phyloP scores from a whole-genome alignment of 1,139 yeast species.

The Suhomyces coccinellae region DNA sequence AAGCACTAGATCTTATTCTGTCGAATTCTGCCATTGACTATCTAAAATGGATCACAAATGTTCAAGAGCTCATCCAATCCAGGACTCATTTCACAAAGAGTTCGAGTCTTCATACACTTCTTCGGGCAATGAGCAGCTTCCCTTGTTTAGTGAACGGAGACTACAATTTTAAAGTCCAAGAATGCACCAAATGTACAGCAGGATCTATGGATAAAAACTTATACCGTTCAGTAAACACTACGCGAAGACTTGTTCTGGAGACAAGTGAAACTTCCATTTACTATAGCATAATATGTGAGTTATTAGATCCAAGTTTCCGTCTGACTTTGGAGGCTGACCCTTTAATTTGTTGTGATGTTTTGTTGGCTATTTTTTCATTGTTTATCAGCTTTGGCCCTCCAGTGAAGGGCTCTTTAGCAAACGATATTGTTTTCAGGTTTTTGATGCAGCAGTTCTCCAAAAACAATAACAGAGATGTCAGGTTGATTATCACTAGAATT shows the following conservation, averaged over 20 bases:
- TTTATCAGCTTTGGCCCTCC: constrained; percentile 40
- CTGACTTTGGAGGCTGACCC: constrained; percentile 20
- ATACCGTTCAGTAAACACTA: constrained; percentile 22
- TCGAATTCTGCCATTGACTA: constrained; percentile 13
- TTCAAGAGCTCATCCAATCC: constrained; percentile 9
- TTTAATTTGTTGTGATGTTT: constrained; percentile 41
- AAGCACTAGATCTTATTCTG: neutral
- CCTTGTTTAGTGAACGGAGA: constrained; percentile 42
- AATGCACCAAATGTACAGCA: constrained; percentile 47
- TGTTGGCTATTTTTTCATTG: constrained; percentile 47
- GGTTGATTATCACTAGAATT: constrained; percentile 50
- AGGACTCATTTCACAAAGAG: constrained; percentile 9
- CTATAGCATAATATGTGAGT: constrained; percentile 27
- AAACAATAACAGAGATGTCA: constrained; percentile 49
- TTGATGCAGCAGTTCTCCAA: constrained; percentile 23
- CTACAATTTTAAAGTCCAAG: constrained; percentile 26
- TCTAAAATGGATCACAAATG: constrained; percentile 27
- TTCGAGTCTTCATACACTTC: constrained; percentile 24
- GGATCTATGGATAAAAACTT: constrained; percentile 24
- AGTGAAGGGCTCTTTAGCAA: constrained; percentile 12
- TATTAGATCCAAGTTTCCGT: constrained; percentile 12
- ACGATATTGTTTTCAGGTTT: constrained; percentile 25
- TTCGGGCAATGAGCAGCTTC: constrained; percentile 44
- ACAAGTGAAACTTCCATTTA: constrained; percentile 22
- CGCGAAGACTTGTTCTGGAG: constrained; percentile 26